phyloP scores from a whole-genome alignment of 257 asterid species.

The Ligustrum vulgare region DNA sequence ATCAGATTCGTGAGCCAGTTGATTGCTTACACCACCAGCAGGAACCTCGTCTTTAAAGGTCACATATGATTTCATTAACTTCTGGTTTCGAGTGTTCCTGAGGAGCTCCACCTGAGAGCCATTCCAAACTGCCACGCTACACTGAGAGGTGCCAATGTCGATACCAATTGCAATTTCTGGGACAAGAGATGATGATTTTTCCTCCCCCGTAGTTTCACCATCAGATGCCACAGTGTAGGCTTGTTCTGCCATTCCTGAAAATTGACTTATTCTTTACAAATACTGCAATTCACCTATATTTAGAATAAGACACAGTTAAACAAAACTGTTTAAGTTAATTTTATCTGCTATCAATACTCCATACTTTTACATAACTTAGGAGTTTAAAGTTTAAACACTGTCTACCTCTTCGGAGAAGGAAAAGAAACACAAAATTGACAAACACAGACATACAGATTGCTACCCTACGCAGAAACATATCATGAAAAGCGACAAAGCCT shows the following conservation, averaged over 20 bases:
- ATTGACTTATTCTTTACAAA: neutral
- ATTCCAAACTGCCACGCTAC: conserved; percentile 79
- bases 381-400: neutral
- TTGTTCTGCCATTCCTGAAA: conserved; percentile 67
- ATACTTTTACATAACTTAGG: neutral
- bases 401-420: neutral
- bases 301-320: neutral
- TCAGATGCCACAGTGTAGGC: conserved; percentile 87
- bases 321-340: neutral
- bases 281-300: neutral
- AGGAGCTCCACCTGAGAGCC: conserved; percentile 73
- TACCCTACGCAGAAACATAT: neutral
- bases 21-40: conserved; percentile 68
- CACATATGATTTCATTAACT: conserved; percentile 60
- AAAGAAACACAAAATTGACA: neutral
- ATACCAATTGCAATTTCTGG: conserved; percentile 76
- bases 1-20: conserved; percentile 66
- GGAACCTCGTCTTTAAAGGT: conserved; percentile 72
- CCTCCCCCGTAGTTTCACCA: conserved; percentile 78
- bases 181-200: conserved; percentile 44
- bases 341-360: neutral
- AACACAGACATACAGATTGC: no score
- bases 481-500: neutral
- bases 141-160: conserved; percentile 89
- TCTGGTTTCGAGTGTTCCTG: conserved; percentile 66